Conservation (phyloP, 139 green algal genomes). For the Coelastrella sp. region DNA sequence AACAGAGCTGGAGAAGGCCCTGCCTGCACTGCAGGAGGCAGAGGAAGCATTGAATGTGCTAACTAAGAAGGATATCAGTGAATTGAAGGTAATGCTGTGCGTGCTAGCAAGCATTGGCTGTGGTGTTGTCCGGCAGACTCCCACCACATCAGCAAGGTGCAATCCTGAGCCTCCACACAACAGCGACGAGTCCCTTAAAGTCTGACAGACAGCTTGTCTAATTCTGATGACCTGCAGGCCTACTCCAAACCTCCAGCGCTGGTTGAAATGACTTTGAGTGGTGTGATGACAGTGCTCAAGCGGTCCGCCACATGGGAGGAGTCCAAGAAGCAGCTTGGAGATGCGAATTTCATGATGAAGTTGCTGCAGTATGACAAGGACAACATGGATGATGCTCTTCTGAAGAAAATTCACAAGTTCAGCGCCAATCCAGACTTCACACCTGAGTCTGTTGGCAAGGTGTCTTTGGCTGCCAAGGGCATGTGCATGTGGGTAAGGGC, state of each 20-base stretch:
- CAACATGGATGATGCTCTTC: conserved; percentile 78
- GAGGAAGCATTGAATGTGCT: conserved; percentile 87
- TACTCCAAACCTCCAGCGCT: conserved; percentile 88
- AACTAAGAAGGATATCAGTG: conserved; percentile 89
- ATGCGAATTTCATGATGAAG: conserved; percentile 84
- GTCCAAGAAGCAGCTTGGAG: conserved; percentile 81
- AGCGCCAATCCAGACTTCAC: conserved; percentile 76
- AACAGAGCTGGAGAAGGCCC: conserved; percentile 82
- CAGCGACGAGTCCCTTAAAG: no score
- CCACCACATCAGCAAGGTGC: neutral
- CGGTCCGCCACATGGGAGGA: conserved; percentile 86
- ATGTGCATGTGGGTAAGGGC: conserved; percentile 89
- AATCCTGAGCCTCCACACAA: no score
- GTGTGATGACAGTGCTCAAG: conserved; percentile 78
- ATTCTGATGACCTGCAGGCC: conserved; percentile 40
- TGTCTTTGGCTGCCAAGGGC: conserved; percentile 71
- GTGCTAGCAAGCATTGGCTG: neutral
- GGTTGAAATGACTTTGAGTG: conserved; percentile 84
- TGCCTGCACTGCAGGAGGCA: conserved; percentile 80
- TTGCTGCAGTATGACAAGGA: conserved; percentile 88
- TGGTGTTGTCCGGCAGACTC: neutral
- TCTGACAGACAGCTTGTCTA: no score
- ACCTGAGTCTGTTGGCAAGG: conserved; percentile 75
- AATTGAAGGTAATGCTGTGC: conserved; percentile 73
- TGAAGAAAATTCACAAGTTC: conserved; percentile 90